Evolutionary conservation across 768 basidiomycete genomes (phyloP).

Genomic region (Russula vinacea): DNA sequence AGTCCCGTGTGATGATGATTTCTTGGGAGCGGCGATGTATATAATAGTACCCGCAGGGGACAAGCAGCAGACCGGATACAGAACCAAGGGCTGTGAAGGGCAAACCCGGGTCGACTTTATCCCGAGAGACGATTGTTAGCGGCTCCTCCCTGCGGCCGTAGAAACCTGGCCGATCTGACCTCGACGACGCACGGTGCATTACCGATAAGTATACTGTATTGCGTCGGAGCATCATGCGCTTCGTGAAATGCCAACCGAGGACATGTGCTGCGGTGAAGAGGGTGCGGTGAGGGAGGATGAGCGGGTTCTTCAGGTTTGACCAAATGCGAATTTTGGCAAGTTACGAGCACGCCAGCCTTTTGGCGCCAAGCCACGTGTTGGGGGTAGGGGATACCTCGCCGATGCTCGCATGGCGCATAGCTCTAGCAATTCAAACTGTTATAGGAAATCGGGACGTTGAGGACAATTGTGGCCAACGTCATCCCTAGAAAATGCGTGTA

Average conservation of each 20-base stretch:
- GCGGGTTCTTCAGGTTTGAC: not conserved
- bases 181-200: not conserved
- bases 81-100: not conserved
- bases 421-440: not conserved
- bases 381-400: not conserved
- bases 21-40: conserved; percentile 1
- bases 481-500: not conserved
- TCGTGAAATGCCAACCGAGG: conserved; percentile 2
- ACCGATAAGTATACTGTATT: not conserved
- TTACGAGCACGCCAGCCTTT: not conserved
- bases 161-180: not conserved
- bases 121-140: not conserved
- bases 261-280: not conserved
- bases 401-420: too few species aligned
- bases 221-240: not conserved
- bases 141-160: not conserved
- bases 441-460: not conserved
- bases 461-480: not conserved
- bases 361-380: conserved; percentile 10
- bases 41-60: not conserved
- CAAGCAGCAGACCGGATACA: not conserved
- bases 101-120: not conserved
- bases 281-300: not conserved
- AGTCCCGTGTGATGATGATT: not conserved
- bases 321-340: conserved; percentile 4